Base-by-base conservation (phyloP, 164 flowering plant species). In the Annona squamosa region DNA sequence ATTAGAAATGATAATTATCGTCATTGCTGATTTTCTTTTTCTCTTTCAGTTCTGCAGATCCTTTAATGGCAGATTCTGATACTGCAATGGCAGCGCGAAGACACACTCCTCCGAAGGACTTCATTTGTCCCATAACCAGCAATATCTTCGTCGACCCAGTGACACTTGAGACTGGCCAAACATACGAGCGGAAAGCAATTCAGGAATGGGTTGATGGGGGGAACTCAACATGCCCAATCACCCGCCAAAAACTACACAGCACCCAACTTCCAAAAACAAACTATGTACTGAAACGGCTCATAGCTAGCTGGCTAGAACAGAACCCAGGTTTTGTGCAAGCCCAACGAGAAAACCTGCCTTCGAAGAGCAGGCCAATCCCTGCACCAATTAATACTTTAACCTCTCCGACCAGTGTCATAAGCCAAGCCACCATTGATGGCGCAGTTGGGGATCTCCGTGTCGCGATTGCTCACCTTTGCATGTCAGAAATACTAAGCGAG, bases 121-220 rank as follows among this genome's bases (percentile, higher is more conserved):
- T 91, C 68, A 89, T 91, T 19, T 91, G 94, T 78, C 94, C 97
- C 43, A 87, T 90, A 75, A 91, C 97, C 0, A 86, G 86, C 74
- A 85, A 85, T 44, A 3, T 91, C 37, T 91, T 91, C 74, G 81
- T 81, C 67, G 97, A 91, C 77, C 94, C 94, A 0, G 97, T 91
- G 71, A 91, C 97, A 12, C 90, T 91, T 19, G 97, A 91, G 77
- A 91, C 97, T 3, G 97, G 97, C 7, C 94, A 91, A 82, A 91
- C 97, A 2, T 91, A 90, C 71, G 97, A 91, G 78, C 89, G 90
- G 37, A 84, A 59, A 78, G 94, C 97, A 2, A 90, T 91, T 46
- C 89, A 86, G 75, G 97, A 91, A 76, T 91, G 97, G 97, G 73
- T 91, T 44, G 91, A 87, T 7, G 81, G 97, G 61, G 97, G 97